Percentiles rank a stretch among this genome's conserved stretches.
phyloP scores from a whole-genome alignment of 257 asterid genomes.

The Capsicum pubescens region DNA sequence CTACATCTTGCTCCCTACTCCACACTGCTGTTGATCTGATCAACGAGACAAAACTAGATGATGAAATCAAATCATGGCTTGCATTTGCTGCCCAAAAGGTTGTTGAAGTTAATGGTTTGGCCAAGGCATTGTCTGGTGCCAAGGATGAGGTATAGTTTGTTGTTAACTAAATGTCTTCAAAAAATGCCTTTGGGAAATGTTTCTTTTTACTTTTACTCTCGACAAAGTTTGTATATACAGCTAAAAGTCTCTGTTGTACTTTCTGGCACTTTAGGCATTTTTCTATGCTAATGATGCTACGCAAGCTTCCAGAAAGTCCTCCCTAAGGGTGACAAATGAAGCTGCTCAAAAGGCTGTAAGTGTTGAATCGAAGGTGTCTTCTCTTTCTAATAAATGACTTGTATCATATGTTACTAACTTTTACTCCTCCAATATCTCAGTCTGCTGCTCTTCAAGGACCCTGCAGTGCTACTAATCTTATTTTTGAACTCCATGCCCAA shows the following conservation, averaged over 20 bases:
- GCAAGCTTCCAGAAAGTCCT: conserved; percentile 92
- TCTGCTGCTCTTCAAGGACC: conserved; percentile 85
- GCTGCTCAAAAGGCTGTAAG: conserved; percentile 98
- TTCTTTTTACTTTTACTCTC: background rate
- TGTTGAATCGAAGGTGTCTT: conserved; percentile 30
- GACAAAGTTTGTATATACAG: background rate
- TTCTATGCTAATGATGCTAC: conserved; percentile 84
- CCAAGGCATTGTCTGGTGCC: conserved; percentile 82
- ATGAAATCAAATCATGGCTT: conserved; percentile 91
- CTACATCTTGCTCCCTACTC: conserved; percentile 86
- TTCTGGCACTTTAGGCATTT: conserved; percentile 77
- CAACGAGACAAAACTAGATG: conserved; percentile 85
- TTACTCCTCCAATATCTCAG: conserved; percentile 41
- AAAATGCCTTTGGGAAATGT: background rate
- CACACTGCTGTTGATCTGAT: conserved; percentile 95
- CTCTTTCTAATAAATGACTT: conserved; percentile 23
- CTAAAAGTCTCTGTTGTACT: conserved; percentile 25
- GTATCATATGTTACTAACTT: background rate
- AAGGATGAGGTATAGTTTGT: conserved; percentile 70
- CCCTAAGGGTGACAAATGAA: conserved; percentile 87
- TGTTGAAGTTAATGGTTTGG: conserved; percentile 89
- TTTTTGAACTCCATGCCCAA: conserved; percentile 89
- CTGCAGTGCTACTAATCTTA: conserved; percentile 90
- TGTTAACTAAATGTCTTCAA: background rate
- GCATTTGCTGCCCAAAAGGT: conserved; percentile 97